Evolutionary conservation across 306 rosid species (phyloP), one percentile per base, ranked within the genome.

Genomic region (Inga leiocalycina): DNA sequence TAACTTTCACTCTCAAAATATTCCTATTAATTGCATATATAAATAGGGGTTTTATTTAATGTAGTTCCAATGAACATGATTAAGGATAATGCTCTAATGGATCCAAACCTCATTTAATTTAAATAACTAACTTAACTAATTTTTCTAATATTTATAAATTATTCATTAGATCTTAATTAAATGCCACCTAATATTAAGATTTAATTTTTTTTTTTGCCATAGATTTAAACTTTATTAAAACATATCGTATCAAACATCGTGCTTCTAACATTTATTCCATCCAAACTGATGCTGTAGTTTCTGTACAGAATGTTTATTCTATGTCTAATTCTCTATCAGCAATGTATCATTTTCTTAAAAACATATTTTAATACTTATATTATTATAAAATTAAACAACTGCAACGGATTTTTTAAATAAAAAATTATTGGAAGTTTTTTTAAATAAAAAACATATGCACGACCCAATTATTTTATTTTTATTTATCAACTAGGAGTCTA

Each of bases 31-130:
- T 39, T 39, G 8, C 0, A 39, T 6, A 39, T 5, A 6, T 39
- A 5, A 39, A 39, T 39, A 39, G 8, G 8, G 8, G 0, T 39
- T 39, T 39, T 0, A 39, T 5, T 0, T 0, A 39, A 0, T 1
- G 6, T 37, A 37, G 43, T 39, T 5, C 0, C 43, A 39, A 39
- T 39, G 6, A 39, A 39, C 1, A 27, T 27, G 1, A 27, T 27
- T 27, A 27, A 27, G 30, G 30, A 27, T 27, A 27, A 27, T 27
- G 1, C 7, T 39, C 6, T 4, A 3, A 4, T 35, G 37, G 3
- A 35, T 35, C 37, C 3, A 35, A 35, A 2, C 37, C 4, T 35
- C 0, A 35, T 35, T 35, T 3, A 35, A 35, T 35, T 4, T 3
- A 35, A 35, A 35, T 11, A 46, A 46, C 3, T 46, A 11, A 46